Evolutionary conservation across 139 green algal species (phyloP), one percentile per base, ranked within the genome.

Genomic region (Coccomyxa sp.): DNA sequence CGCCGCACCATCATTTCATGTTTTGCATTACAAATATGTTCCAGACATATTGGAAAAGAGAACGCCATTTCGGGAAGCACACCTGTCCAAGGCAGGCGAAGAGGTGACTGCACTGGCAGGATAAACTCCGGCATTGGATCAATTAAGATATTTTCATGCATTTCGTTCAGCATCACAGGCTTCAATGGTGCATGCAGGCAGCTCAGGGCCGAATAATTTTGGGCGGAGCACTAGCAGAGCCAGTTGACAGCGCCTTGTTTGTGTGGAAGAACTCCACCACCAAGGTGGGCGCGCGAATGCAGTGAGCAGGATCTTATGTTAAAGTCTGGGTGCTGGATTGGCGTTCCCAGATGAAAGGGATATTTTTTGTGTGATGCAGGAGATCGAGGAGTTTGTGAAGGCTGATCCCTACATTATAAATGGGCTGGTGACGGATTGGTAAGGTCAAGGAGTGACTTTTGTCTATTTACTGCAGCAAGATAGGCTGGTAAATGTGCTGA

Each of bases 11-110:
- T 32, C n/a, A 60, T 92, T 87, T 78, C 78, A 85, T 18, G 23
- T 90, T 10, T 79, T 94, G 57, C 51, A 88, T 16, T 93, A 91
- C 81, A 89, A 85, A 18, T 96, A 95, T 51, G 89, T 95, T 0
- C 83, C 91, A 11, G 92, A 96, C 74, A 96, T 96, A 30, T 63
- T 95, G 18, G 90, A 95, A 79, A 95, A 93, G 87, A 85, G 93
- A 0, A 91, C 87, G 0, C 93, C 93, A 0, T 92, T 88, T 83
- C 81, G 93, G n/a, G 92, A 90, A 18, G 84, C 81, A 0, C 93
- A 96, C 82, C 79, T 96, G 13, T 86, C 86, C 0, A 89, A 83
- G 27, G 91, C 90, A 16, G 88, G 91, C 75, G 83, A 91, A 60
- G 84, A 94, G 89, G 87, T 91, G 30, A 82, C 71, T 77, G 27